phyloP scores from a whole-genome alignment of 129 eudicot species.

The Flaveria linearis region DNA sequence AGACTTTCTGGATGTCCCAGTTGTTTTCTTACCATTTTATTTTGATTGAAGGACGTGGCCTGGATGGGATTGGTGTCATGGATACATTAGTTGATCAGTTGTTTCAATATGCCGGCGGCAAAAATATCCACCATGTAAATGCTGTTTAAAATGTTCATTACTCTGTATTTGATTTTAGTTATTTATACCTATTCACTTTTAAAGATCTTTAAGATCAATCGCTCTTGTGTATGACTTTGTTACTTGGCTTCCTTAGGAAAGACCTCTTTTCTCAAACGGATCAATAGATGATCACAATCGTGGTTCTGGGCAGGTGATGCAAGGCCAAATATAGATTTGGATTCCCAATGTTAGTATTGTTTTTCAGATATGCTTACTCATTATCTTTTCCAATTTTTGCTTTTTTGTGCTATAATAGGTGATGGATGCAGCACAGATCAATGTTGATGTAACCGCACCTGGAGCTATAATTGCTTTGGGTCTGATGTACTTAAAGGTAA shows the following conservation, averaged over 20 bases:
- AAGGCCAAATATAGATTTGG: slow-evolving; percentile 9
- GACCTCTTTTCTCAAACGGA: slow-evolving; percentile 43
- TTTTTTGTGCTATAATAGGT: slow-evolving; percentile 44
- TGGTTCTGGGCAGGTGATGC: slow-evolving; percentile 75
- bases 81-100: slow-evolving; percentile 77
- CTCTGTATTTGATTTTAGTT: slow-evolving; percentile 14
- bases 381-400: slow-evolving; percentile 16
- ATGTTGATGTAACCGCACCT: slow-evolving; percentile 97
- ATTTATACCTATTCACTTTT: slow-evolving; percentile 1
- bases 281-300: slow-evolving; percentile 68
- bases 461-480: slow-evolving; percentile 92
- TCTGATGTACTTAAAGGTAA: slow-evolving; percentile 85
- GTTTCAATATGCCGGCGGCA: slow-evolving; percentile 77
- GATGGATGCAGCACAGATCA: slow-evolving; percentile 71
- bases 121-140: slow-evolving; percentile 65
- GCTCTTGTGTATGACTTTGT: slow-evolving; percentile 31
- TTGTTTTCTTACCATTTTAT: slow-evolving; percentile 34
- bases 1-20: slow-evolving; percentile 9
- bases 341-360: neutral
- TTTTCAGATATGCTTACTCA: slow-evolving; percentile 4
- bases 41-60: slow-evolving; percentile 72
- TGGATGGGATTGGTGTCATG: slow-evolving; percentile 67
- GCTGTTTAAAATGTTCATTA: slow-evolving; percentile 25
- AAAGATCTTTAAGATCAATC: slow-evolving; percentile 1
- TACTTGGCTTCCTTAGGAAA: slow-evolving; percentile 52